A percentile compares a stretch with the other conserved stretches of the same genome.
These are phyloP conservation scores for Sarocladium strictum DNA, from an alignment of 2,329 filamentous ascomycete species.

Conservation along the genomic window DNA sequence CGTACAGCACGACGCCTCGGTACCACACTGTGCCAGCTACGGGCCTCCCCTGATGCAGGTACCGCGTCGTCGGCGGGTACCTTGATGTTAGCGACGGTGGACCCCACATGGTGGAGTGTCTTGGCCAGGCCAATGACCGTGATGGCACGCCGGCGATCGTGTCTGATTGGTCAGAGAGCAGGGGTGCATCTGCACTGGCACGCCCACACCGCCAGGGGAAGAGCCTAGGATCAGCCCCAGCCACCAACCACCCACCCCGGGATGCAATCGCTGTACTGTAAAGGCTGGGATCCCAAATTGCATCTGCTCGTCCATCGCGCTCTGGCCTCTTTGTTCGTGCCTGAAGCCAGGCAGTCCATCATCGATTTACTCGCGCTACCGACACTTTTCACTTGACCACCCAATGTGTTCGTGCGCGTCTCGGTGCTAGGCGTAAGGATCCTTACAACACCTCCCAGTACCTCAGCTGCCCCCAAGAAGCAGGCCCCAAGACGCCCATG, in stretches of 20 bases:
- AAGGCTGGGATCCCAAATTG: conserved; percentile 7
- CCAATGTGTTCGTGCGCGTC: neutral
- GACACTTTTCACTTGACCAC: neutral
- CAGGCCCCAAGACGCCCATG: neutral
- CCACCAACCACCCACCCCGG: neutral
- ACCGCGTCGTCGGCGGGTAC: conserved; percentile 8
- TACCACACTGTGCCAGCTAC: conserved; percentile 2
- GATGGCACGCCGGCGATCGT: neutral
- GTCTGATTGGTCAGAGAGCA: neutral
- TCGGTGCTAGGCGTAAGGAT: neutral
- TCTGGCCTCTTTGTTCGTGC: neutral
- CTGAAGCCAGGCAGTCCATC: neutral
- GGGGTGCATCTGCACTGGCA: conserved; percentile 2
- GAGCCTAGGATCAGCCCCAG: neutral
- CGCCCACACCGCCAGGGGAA: neutral
- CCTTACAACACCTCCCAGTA: neutral
- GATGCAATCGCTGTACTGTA: neutral
- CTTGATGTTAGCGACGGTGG: neutral
- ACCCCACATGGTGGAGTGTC: neutral
- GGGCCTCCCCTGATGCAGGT: neutral
- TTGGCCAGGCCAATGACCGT: neutral
- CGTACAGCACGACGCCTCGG: neutral
- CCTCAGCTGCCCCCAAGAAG: neutral
- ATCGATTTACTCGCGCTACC: neutral
- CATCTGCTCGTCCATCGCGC: neutral